A percentile compares a stretch with the other conserved stretches of the same genome.
Conservation (phyloP, 371 early-diverging fungal genomes). For the Parasitella parasitica region DNA sequence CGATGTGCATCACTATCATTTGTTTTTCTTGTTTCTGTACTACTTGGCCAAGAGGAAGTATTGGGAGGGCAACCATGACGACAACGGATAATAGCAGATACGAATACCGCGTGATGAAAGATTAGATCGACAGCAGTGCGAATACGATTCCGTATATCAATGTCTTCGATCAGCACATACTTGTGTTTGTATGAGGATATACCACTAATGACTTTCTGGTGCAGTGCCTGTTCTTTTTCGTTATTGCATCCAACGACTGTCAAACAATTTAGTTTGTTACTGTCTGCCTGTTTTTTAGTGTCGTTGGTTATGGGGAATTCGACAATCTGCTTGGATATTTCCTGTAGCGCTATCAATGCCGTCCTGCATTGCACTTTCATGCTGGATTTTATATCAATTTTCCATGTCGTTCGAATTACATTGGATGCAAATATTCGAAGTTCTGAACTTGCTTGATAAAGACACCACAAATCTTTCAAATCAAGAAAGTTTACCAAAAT, state of each 20-base stretch:
- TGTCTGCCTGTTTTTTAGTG: background rate
- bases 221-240: conserved; percentile 30
- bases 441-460: conserved; percentile 31
- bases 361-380: conserved; percentile 46
- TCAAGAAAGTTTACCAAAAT: conserved; percentile 36
- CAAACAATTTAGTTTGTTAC: background rate
- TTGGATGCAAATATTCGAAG: conserved; percentile 33
- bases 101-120: conserved; percentile 50
- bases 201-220: conserved; percentile 38
- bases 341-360: conserved; percentile 31
- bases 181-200: conserved; percentile 47
- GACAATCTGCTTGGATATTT: conserved; percentile 13
- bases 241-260: background rate
- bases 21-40: conserved; percentile 1
- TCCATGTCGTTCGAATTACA: conserved; percentile 38
- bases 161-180: conserved; percentile 49
- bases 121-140: conserved; percentile 44
- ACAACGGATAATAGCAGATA: conserved; percentile 32
- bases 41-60: conserved; percentile 5
- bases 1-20: conserved; percentile 16
- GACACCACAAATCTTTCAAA: conserved; percentile 37
- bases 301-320: background rate
- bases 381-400: conserved; percentile 28
- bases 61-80: conserved; percentile 3
- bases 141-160: conserved; percentile 48